Base-by-base conservation (phyloP, 176 grass and related monocot genomes). In the Saccharum spontaneum region DNA sequence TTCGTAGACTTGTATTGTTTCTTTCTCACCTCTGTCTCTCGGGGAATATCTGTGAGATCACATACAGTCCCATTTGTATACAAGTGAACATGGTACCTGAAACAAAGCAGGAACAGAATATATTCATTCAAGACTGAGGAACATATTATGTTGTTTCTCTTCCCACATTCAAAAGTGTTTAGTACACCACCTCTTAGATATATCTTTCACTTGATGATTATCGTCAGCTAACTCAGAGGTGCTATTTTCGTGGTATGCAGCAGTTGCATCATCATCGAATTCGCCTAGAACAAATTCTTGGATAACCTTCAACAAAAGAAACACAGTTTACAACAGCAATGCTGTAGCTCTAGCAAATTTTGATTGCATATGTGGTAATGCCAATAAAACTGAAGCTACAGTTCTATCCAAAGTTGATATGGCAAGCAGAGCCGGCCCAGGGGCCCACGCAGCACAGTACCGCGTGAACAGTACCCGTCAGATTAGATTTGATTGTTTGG, bases 241-340 rank as follows among this genome's bases (percentile, higher is more conserved):
- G 44, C 79, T 88, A 48, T 98, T 98, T 36, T 96, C 82, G 77
- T 94, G 86, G 69, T 89, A 91, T 43, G 76, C 75, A 74, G 67
- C 66, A 59, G 97, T 98, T 73, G 89, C 97, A 61, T 98, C 90
- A 54, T 83, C 48, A 13, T 94, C 91, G 44, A 89, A 98, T 83
- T 87, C 54, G 33, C 97, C 97, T 86, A 98, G 84, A 84, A 98
- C 81, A 90, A 94, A 98, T 85, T 98, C 90, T 94, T 98, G 93
- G 77, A 96, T 89, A 87, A 85, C 79, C 97, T 98, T 46, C 41
- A 84, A 36, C 0, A 91, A 49, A 81, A 67, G 4, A 65, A 79
- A 75, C 6, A 76, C 3, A 75, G 22, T 64, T 80, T 44, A 61
- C 7, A n/a, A 74, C 2, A n/a, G 74, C 18, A 60, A 52, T 65